Evolutionary conservation across 176 grass and related monocot genomes (phyloP).

Genomic region (Juncus inflexus): DNA sequence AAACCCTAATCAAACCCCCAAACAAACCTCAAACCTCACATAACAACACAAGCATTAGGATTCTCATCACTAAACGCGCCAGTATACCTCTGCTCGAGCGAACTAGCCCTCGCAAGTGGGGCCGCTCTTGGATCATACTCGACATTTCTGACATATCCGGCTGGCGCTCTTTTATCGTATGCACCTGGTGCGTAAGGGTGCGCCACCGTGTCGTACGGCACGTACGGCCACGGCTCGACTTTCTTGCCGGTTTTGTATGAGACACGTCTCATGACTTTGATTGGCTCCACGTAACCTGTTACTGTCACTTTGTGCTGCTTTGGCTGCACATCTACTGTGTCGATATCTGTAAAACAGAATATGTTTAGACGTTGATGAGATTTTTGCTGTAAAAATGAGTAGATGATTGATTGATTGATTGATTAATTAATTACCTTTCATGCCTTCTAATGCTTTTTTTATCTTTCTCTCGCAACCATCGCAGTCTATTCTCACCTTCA

Average conservation of each 20-base stretch:
- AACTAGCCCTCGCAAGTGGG: conserved; percentile 61
- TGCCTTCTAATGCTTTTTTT: conserved; percentile 49
- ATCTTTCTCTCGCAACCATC: conserved; percentile 92
- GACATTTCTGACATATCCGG: conserved; percentile 70
- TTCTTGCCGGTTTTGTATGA: conserved; percentile 67
- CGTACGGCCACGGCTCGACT: conserved; percentile 80
- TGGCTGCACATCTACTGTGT: conserved; percentile 42
- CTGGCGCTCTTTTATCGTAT: conserved; percentile 69
- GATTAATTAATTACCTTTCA: conserved; percentile 36
- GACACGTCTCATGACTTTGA: conserved; percentile 55
- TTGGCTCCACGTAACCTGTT: conserved; percentile 62
- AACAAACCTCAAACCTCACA: conserved; percentile 26
- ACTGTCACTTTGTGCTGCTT: conserved; percentile 82
- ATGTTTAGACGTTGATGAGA: too few species aligned
- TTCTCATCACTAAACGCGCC: conserved; percentile 82
- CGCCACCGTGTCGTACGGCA: conserved; percentile 62
- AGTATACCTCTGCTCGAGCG: conserved; percentile 57
- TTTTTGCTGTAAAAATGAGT: too few species aligned
- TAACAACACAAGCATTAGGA: conserved; percentile 70
- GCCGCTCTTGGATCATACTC: conserved; percentile 44
- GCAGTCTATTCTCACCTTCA: conserved; percentile 94
- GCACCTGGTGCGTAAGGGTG: conserved; percentile 71
- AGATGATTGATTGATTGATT: too few species aligned
- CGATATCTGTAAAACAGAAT: conserved; percentile 30
- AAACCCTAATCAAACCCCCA: neutral